phyloP scores from a whole-genome alignment of 306 rosid species.

The Glycine soja region DNA sequence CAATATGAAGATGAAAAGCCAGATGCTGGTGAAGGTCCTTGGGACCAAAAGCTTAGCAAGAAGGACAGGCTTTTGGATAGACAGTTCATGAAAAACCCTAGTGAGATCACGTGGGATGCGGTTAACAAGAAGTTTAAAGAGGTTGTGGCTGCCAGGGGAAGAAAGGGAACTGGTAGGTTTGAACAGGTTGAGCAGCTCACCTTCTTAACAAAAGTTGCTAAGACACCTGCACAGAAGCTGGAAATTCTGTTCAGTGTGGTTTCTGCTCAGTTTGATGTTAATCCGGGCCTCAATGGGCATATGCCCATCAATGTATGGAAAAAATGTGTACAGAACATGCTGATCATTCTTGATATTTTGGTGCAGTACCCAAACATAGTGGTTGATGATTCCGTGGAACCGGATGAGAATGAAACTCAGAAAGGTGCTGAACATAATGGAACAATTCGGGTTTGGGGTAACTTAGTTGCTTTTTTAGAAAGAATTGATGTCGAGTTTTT shows the following conservation, averaged over 20 bases:
- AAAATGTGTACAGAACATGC: conserved; percentile 90
- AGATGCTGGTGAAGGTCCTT: conserved; percentile 54
- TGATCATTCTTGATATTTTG: conserved; percentile 81
- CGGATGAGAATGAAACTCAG: conserved; percentile 90
- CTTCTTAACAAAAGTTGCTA: conserved; percentile 92
- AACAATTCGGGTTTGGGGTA: conserved; percentile 88
- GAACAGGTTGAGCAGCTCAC: conserved; percentile 97
- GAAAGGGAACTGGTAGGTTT: conserved; percentile 96
- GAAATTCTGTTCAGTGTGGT: conserved; percentile 90
- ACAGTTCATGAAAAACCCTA: conserved; percentile 87
- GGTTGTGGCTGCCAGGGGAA: conserved; percentile 94
- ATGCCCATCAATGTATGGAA: conserved; percentile 98
- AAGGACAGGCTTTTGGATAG: conserved; percentile 80
- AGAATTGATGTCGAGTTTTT: conserved; percentile 84
- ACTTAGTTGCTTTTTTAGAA: conserved; percentile 87
- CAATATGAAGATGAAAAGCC: conserved; percentile 52
- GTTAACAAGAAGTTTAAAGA: conserved; percentile 96
- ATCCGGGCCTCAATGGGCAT: conserved; percentile 90
- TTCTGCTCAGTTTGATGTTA: conserved; percentile 97
- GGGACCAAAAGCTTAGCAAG: conserved; percentile 80
- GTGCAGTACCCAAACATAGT: conserved; percentile 76
- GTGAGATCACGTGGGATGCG: conserved; percentile 90
- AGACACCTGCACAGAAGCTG: conserved; percentile 98
- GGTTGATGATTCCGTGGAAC: conserved; percentile 86
- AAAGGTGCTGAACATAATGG: conserved; percentile 79